phyloP scores from a whole-genome alignment of 192 early-diverging fungal species.

The Entomortierella chlamydospora region DNA sequence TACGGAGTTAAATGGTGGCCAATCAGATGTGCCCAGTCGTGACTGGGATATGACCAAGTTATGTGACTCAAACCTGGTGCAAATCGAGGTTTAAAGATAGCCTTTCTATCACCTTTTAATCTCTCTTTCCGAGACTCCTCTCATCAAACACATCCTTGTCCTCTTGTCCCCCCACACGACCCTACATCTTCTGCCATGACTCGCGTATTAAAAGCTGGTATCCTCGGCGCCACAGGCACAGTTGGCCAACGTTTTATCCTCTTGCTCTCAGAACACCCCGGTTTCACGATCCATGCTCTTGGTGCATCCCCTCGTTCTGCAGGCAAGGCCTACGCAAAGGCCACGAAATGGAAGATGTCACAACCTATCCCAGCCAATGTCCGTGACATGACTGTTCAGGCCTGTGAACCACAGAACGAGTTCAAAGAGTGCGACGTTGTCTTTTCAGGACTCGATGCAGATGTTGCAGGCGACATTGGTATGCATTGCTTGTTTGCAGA shows the following conservation, averaged over 20 bases:
- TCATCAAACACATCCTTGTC: not conserved
- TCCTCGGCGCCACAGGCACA: conserved; percentile 97
- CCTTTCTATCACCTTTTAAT: not conserved
- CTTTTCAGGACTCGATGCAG: conserved; percentile 96
- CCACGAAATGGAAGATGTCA: conserved; percentile 90
- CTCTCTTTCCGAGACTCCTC: not conserved
- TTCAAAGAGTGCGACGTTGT: conserved; percentile 89
- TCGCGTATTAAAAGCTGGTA: conserved; percentile 75
- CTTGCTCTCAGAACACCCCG: conserved; percentile 87
- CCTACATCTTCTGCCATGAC: conserved; percentile 24
- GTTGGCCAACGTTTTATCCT: conserved; percentile 98
- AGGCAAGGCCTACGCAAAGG: conserved; percentile 84
- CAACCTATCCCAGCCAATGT: conserved; percentile 76
- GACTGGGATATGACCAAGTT: conserved; percentile 1
- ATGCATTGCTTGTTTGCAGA: too few species aligned
- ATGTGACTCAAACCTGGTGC: not conserved
- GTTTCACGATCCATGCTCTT: conserved; percentile 87
- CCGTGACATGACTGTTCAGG: conserved; percentile 66
- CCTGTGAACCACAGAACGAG: conserved; percentile 75
- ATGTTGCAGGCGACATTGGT: conserved; percentile 93
- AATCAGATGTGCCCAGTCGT: not conserved
- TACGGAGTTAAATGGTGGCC: too few species aligned
- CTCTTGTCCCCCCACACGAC: not conserved
- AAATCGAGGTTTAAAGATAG: not conserved
- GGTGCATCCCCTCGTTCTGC: conserved; percentile 93